These are phyloP conservation scores for Lasiosphaeris hirsuta DNA, from an alignment of 495 filamentous ascomycete genomes.

Conservation along the genomic window DNA sequence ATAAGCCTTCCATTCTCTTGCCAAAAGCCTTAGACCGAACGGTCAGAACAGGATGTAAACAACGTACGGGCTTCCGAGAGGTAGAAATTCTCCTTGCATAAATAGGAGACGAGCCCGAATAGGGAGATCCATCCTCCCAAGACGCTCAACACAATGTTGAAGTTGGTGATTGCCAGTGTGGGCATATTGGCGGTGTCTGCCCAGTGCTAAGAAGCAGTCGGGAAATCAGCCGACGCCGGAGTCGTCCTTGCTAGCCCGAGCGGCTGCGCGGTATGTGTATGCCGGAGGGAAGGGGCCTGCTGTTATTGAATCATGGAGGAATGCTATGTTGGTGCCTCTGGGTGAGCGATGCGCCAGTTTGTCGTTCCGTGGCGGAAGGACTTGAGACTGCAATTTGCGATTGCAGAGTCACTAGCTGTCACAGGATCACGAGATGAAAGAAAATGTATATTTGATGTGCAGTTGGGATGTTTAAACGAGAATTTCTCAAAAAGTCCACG, in stretches of 20 bases:
- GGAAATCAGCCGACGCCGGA: constrained; percentile 27
- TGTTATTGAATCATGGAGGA: constrained; percentile 52
- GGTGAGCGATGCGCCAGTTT: not conserved
- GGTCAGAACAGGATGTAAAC: not conserved
- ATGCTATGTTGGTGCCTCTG: not conserved
- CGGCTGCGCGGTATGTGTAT: constrained; percentile 29
- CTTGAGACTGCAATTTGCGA: not conserved
- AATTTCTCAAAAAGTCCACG: too few relatives aligned
- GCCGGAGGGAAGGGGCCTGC: constrained; percentile 17
- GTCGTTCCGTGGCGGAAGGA: not conserved
- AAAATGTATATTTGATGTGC: not conserved
- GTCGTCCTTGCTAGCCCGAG: constrained; percentile 30
- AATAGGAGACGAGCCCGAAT: constrained; percentile 84
- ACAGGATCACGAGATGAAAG: not conserved
- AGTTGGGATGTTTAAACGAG: too few relatives aligned
- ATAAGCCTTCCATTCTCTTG: not conserved
- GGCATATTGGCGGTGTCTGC: constrained; percentile 57
- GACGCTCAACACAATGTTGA: constrained; percentile 82
- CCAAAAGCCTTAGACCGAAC: not conserved
- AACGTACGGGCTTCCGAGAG: constrained; percentile 82
- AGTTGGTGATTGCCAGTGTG: constrained; percentile 71
- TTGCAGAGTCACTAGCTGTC: too few relatives aligned
- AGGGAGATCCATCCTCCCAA: constrained; percentile 84
- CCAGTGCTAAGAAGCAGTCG: not conserved
- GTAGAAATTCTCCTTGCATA: constrained; percentile 87